Base-by-base conservation (phyloP, 306 rosid genomes). In the Psophocarpus tetragonolobus region DNA sequence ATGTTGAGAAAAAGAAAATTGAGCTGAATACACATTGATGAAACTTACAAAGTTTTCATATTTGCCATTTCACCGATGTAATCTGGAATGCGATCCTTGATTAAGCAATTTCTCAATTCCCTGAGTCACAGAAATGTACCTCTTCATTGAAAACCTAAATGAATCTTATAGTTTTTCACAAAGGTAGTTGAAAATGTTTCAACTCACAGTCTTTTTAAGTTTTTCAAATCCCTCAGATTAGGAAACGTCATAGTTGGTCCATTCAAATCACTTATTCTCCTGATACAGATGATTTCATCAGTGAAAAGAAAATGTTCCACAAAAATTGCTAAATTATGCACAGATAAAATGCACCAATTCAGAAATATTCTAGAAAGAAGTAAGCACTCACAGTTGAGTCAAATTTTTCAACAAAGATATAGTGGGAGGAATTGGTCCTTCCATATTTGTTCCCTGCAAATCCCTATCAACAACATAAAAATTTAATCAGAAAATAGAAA, bases 191-290 rank as follows among this genome's bases (percentile, higher is more conserved):
- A 71, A 32, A 20, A 75, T 8, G 13, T 33, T 85, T 71, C 71
- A 86, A 87, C 96, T 88, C 75, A 93, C 97, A 63, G 4, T 62
- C 15, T 30, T 75, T 69, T 0, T 75, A 94, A 39, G 36, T 20
- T 64, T 41, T 8, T 86, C 86, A 85, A 33, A 74, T 71, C 74
- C 81, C 61, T 17, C 81, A 94, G 61, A 80, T 88, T 32, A 35
- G 96, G 98, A 60, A 94, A 90, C 33, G 54, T 12, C 41, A 84
- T 87, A n/a, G 74, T 50, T 30, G 89, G 60, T 74, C 86, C 97
- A 18, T 26, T 81, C 88, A 94, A 87, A 85, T 94, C 98, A 10
- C 90, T 74, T 82, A 94, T 88, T 81, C 85, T 87, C 94, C 98
- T 94, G 90, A 78, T 14, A 80, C 48, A 76, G 41, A 54, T 23